Base-by-base conservation (phyloP, 1,284 basidiomycete species). In the Naganishia albida region DNA sequence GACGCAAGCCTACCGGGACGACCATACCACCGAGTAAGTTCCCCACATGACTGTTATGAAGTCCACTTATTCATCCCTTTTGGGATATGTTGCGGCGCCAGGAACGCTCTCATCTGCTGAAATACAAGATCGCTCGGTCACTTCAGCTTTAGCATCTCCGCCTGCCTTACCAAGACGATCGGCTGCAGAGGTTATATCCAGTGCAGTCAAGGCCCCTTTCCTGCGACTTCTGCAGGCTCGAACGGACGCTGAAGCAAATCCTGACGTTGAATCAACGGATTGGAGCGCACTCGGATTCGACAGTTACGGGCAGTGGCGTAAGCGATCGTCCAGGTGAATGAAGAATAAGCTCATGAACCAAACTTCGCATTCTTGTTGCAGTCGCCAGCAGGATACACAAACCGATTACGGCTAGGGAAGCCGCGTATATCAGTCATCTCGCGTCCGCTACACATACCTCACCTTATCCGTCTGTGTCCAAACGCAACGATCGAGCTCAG, bases 271-370 rank as follows among this genome's bases (percentile, higher is more conserved):
- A 20, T 49, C 46, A 16, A 60, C 56, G 7, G 46, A 60, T 34
- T 60, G 56, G 56, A 6, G 16, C 25, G 25, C 56, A 18, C 2
- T 49, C 8, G 56, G 56, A 2, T 60, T 25, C 48, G 44, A 34
- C 26, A 49, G 49, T 30, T 60, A 60, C 38, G 56, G 56, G 20
- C 30, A 60, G 25, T 60, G 56, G 56, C 46, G 56, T 60, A 34
- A 55, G 53, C 23, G 13, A 23, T 42, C 7, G 16, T 53, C 15
- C 25, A 23, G 46, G 13, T 6, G 42, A 44, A 51, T 34, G 8
- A 18, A 30, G 46, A 7, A 34, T 34, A 34, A 23, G 6, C 46
- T 18, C 49, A 15, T 51, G 3, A 7, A 15, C 6, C 26, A 46
- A 15, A 46, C 25, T 18, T 7, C 7, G 42, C 39, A 44, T 30